A percentile compares a stretch with the other conserved stretches of the same genome.
Evolutionary conservation across 805 yeast genomes (phyloP).

Genomic region (Nakazawaea populi): DNA sequence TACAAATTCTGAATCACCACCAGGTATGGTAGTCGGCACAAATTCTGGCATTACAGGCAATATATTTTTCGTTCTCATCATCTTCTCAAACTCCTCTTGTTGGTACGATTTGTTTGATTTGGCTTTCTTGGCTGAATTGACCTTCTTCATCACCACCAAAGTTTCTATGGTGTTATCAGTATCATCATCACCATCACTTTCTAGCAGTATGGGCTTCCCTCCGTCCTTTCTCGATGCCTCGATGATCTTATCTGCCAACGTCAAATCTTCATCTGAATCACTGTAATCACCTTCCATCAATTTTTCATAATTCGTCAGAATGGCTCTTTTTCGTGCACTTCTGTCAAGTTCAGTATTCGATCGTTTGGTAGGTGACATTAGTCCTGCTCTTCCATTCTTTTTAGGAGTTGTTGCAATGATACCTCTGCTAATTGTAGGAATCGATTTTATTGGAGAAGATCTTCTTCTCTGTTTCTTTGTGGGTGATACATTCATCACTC

Average conservation of each 20-base stretch:
- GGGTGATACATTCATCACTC: constrained; percentile 15
- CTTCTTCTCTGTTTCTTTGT: constrained; percentile 15
- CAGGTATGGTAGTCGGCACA: constrained; percentile 41
- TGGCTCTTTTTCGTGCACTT: constrained; percentile 46
- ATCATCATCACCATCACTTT: constrained; percentile 6
- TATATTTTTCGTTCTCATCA: neutral
- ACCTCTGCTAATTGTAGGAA: constrained; percentile 16
- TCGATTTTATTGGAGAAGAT: constrained; percentile 1
- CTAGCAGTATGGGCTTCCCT: constrained; percentile 2
- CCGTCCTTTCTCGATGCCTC: constrained; percentile 28
- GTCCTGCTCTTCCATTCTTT: constrained; percentile 37
- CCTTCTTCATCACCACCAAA: neutral
- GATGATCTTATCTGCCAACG: constrained; percentile 42
- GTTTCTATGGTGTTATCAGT: constrained; percentile 14
- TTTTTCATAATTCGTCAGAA: constrained; percentile 22
- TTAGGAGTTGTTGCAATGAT: constrained; percentile 19
- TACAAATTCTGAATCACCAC: constrained; percentile 24
- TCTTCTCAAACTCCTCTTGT: neutral
- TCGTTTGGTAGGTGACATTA: constrained; percentile 37
- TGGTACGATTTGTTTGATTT: neutral
- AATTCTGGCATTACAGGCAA: constrained; percentile 26
- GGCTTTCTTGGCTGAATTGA: too few species aligned
- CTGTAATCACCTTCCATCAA: constrained; percentile 28
- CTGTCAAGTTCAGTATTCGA: constrained; percentile 31
- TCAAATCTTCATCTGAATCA: constrained; percentile 32